Base-by-base conservation (phyloP, 106 monocot species). In the Agapanthus africanus region DNA sequence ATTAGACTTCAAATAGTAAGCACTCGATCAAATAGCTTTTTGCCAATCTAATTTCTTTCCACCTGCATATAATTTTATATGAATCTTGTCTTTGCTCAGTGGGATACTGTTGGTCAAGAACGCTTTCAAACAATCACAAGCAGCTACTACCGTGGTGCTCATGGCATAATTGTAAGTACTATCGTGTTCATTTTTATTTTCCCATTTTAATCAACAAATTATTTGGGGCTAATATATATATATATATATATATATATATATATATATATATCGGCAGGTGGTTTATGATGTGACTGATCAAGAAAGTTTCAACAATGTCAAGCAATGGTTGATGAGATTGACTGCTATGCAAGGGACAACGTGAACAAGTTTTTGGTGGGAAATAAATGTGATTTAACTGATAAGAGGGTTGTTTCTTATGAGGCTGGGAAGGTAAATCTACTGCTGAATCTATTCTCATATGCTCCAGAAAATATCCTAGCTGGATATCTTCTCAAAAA, bases 261-360 rank as follows among this genome's bases (percentile, higher is more conserved):
- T 15, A 1, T 49, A 23, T 8, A 11, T 33, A 11, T 18, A 27
- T 27, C 27, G 26, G 4, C 32, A 82, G 82, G 82, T 83, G 28
- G 83, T 83, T 37, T 83, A 83, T 69, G 83, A 83, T 75, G 83
- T 79, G 40, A 83, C 83, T 15, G 79, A 83, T 23, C 83, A 83
- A 42, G 82, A 78, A 68, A 82, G 77, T 49, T 82, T 82, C 40
- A 82, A 74, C 65, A 83, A 71, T 72, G 79, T n/a, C n/a, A n/a
- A n/a, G n/a, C n/a, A n/a, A n/a, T n/a, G n/a, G n/a, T n/a, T n/a
- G n/a, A n/a, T n/a, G n/a, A n/a, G n/a, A n/a, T n/a, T n/a, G n/a
- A n/a, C n/a, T n/a, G n/a, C n/a, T n/a, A n/a, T n/a, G 78, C 59
- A 83, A 83, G 70, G 7, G 42, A 42, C 42, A 42, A 42, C 15